Evolutionary conservation across 2,329 filamentous ascomycete species (phyloP), one percentile per base, ranked within the genome.

Genomic region (Botrytis medusae): DNA sequence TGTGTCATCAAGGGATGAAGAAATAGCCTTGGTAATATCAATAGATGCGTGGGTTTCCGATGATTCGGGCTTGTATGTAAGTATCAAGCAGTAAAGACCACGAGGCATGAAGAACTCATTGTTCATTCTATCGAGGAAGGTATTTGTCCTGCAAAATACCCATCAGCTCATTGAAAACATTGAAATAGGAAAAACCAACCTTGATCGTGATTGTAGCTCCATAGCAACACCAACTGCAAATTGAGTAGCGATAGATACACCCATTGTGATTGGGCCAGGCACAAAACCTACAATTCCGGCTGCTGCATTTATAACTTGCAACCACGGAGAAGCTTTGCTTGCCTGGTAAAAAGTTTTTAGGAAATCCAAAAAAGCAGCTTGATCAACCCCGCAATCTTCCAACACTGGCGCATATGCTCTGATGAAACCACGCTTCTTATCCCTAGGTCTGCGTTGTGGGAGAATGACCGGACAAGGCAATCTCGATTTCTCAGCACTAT

Each of bases 41-140:
- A 84, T 75, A 10, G 74, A 57, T 75, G 77, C 69, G 37, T 77
- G 73, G 7, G 70, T 72, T 20, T 61, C 34, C 16, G 60, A 73
- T 9, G 77, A 77, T 16, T 84, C 82, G 0, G 85, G 84, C 69
- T 85, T 85, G 81, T 84, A 89, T 1, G 86, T 86, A 81, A 90
- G 84, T 54, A 91, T 82, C 32, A 88, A 81, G 74, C 84, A 85
- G 79, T 85, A 87, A 0, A 90, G 82, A 0, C 88, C 88, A 2
- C 84, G 84, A 0, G 89, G 88, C 64, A 83, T 84, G 79, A 91
- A 91, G 74, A 89, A 85, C 4, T 86, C 82, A 14, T 85, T 82
- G 77, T 90, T 91, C 76, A 89, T 83, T 51, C 82, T 80, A 75
- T 89, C 84, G 25, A 91, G 83, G 77, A 88, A 90, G 0, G 78